phyloP scores from a whole-genome alignment of 768 basidiomycete genomes.

The Russula compacta region DNA sequence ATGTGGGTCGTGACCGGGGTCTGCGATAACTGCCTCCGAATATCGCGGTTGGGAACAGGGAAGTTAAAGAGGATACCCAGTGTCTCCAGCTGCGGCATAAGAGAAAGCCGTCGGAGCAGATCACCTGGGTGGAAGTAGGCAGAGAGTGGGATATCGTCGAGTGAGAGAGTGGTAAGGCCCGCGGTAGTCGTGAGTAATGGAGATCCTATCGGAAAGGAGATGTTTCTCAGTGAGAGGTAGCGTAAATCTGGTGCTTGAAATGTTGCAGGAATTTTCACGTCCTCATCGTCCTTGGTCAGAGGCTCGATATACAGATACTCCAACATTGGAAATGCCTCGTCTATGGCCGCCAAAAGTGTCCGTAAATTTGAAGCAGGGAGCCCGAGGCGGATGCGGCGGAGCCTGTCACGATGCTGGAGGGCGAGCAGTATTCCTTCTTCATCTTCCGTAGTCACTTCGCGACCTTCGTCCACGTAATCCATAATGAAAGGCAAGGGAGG shows the following conservation, averaged over 20 bases:
- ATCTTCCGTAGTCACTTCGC: not conserved
- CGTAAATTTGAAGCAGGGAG: not conserved
- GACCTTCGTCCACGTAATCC: not conserved
- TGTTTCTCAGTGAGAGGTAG: not conserved
- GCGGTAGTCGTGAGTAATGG: not conserved
- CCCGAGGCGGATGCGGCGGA: not conserved
- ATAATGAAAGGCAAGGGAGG: not conserved
- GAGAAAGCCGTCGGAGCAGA: not conserved
- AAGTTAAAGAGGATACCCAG: too few relatives aligned
- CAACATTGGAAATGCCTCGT: not conserved
- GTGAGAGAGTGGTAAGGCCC: not conserved
- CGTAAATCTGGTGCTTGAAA: not conserved
- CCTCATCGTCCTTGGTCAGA: not conserved
- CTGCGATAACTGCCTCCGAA: not conserved
- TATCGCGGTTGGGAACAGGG: not conserved
- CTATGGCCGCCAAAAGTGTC: not conserved
- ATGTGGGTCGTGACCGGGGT: not conserved
- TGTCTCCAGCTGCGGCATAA: not conserved
- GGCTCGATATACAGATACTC: not conserved
- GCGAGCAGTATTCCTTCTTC: not conserved
- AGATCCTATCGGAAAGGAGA: not conserved
- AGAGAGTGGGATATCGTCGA: not conserved
- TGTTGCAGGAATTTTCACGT: not conserved
- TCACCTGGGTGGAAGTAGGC: not conserved
- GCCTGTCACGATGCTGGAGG: not conserved